Base-by-base conservation (phyloP, 805 yeast species). In the Saturnispora quitensis region DNA sequence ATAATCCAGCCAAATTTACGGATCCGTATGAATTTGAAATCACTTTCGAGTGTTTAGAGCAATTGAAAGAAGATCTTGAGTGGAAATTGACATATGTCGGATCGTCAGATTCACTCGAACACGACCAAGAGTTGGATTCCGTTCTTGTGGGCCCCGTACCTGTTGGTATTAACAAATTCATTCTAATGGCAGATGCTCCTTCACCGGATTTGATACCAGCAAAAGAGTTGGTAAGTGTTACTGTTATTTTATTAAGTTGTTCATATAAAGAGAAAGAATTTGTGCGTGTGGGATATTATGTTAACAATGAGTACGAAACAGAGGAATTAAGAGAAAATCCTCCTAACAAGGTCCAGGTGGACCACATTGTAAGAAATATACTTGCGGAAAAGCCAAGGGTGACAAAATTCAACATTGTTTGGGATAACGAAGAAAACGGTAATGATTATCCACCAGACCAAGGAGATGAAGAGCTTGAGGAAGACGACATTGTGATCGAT, bases 81-180 rank as follows among this genome's bases (percentile, higher is more conserved):
- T 93, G 99, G 99, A 93, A 93, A 66, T 73, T 93, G 53, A 91
- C 97, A 1, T 93, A 93, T 60, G 99, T 93, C 40, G 99, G 99
- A 1, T 87, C 96, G 4, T 90, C 97, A 1, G 78, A 95, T 46
- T 89, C 97, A 38, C 67, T 89, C 48, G 97, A 93, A 57, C 97
- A 93, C 61, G 99, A 93, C 67, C 99, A 93, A 68, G 97, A 90
- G 65, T 73, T 93, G 51, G 99, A 93, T 64, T 89, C 97, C 1
- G 82, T 93, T 38, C 71, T 93, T n/a, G 99, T 93, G 3, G 99
- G 99, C 0, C 99, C 99, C 0, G 96, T 93, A 2, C 99, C 99
- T 0, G 96, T 93, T 2, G 99, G 99, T 1, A 82, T 91, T 40
- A 93, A 93, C 65, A 89, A 91, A 68, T 93, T 93, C 62, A 76